These are phyloP conservation scores for Heterobasidion occidentale DNA, from an alignment of 1,284 basidiomycete species.

Conservation along the genomic window DNA sequence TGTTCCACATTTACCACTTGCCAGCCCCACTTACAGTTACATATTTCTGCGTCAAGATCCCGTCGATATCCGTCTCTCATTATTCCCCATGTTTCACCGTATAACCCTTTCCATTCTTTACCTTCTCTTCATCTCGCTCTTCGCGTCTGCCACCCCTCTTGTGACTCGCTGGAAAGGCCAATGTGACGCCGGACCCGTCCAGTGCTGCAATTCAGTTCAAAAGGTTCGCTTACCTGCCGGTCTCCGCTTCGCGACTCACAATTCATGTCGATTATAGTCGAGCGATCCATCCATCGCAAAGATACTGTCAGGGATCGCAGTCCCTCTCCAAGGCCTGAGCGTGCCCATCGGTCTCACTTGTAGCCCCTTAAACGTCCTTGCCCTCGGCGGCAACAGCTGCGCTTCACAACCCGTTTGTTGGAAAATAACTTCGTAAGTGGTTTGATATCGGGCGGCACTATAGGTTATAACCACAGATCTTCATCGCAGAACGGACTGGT, in stretches of 20 bases:
- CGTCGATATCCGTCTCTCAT: too few species aligned
- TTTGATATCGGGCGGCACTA: slow-evolving; percentile 1
- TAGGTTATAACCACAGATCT: not conserved
- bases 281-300: not conserved
- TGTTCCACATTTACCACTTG: too few species aligned
- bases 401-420: slow-evolving; percentile 29
- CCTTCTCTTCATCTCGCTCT: not conserved
- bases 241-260: not conserved
- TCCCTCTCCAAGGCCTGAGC: slow-evolving; percentile 11
- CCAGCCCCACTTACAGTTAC: too few species aligned
- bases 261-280: not conserved
- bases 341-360: slow-evolving; percentile 13
- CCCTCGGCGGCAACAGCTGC: slow-evolving; percentile 16
- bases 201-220: slow-evolving; percentile 22
- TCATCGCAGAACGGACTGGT: slow-evolving; percentile 9
- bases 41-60: too few species aligned
- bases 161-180: not conserved
- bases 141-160: not conserved
- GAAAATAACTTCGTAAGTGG: slow-evolving; percentile 29
- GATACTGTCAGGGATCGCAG: slow-evolving; percentile 13
- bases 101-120: not conserved
- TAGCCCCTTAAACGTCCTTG: slow-evolving; percentile 16
- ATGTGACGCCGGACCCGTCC: slow-evolving; percentile 19
- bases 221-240: slow-evolving; percentile 5
- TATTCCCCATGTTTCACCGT: not conserved